Evolutionary conservation across 192 early-diverging fungal species (phyloP).

Genomic region (Umbelopsis sp.): DNA sequence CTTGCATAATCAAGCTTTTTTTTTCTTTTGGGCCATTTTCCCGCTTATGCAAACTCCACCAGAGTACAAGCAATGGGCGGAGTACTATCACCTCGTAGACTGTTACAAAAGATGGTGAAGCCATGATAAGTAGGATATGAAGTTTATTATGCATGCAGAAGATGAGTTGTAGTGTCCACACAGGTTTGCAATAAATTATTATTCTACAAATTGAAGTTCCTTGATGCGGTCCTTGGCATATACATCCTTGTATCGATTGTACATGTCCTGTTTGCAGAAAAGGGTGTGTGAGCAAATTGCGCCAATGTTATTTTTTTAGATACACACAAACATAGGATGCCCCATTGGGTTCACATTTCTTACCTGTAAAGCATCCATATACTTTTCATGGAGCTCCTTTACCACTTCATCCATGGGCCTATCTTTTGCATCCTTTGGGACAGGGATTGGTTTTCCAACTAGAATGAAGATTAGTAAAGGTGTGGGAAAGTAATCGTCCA

Average conservation of each 20-base stretch:
- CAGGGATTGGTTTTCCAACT: slow-evolving; percentile 52
- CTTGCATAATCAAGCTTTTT: no score
- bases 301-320: no score
- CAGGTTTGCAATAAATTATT: not conserved
- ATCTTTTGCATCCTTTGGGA: slow-evolving; percentile 39
- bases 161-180: not conserved
- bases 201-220: slow-evolving; percentile 68
- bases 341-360: not conserved
- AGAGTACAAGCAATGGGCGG: no score
- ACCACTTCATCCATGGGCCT: slow-evolving; percentile 56
- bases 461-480: not conserved
- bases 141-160: not conserved
- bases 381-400: slow-evolving; percentile 59
- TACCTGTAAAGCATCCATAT: slow-evolving; percentile 60
- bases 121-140: not conserved
- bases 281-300: not conserved
- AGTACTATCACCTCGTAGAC: no score
- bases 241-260: slow-evolving; percentile 68
- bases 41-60: no score
- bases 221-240: slow-evolving; percentile 63
- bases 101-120: not conserved
- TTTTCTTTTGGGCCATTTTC: no score
- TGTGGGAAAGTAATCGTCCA: not conserved
- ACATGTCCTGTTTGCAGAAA: slow-evolving; percentile 43
- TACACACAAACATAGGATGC: no score